A percentile compares a stretch with the other conserved stretches of the same genome.
These are phyloP conservation scores for Macrotyloma uniflorum DNA, from an alignment of 306 rosid genomes.

Conservation along the genomic window DNA sequence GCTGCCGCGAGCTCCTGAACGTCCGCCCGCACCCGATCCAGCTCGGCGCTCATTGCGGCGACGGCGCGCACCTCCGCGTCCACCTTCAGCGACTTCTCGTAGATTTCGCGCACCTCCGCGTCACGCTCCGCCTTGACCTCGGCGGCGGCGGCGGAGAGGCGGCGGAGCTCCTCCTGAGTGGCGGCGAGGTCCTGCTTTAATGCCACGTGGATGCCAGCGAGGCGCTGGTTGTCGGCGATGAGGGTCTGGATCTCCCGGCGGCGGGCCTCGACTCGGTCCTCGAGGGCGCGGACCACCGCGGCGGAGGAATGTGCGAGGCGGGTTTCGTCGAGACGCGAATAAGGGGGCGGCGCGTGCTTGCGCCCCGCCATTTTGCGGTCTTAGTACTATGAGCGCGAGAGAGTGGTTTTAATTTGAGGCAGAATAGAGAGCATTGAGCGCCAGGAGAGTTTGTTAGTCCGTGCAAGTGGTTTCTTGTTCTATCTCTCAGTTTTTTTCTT, in stretches of 20 bases:
- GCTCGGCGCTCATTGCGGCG: slow-evolving; percentile 60
- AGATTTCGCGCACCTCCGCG: slow-evolving; percentile 69
- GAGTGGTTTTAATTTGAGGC: background rate
- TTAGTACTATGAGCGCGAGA: background rate
- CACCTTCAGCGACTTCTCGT: slow-evolving; percentile 70
- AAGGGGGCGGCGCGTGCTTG: slow-evolving; percentile 32
- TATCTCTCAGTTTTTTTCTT: too few relatives aligned
- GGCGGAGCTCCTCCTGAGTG: slow-evolving; percentile 66
- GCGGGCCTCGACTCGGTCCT: slow-evolving; percentile 63
- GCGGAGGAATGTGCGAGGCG: slow-evolving; percentile 41
- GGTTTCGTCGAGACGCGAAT: slow-evolving; percentile 39
- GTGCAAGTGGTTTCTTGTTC: too few relatives aligned
- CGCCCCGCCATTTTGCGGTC: slow-evolving; percentile 38
- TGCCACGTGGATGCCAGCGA: slow-evolving; percentile 80
- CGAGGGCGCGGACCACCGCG: slow-evolving; percentile 48
- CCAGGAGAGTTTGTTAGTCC: background rate
- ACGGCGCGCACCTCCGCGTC: slow-evolving; percentile 72
- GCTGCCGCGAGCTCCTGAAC: slow-evolving; percentile 45
- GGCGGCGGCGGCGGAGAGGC: slow-evolving; percentile 53
- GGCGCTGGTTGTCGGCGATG: slow-evolving; percentile 79
- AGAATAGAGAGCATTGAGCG: background rate
- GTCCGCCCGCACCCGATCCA: slow-evolving; percentile 62
- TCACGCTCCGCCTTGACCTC: slow-evolving; percentile 67
- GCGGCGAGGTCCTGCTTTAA: slow-evolving; percentile 81
- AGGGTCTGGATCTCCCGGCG: slow-evolving; percentile 80